Conservation (phyloP, 164 flowering plant genomes). For the Sextonia rubra region DNA sequence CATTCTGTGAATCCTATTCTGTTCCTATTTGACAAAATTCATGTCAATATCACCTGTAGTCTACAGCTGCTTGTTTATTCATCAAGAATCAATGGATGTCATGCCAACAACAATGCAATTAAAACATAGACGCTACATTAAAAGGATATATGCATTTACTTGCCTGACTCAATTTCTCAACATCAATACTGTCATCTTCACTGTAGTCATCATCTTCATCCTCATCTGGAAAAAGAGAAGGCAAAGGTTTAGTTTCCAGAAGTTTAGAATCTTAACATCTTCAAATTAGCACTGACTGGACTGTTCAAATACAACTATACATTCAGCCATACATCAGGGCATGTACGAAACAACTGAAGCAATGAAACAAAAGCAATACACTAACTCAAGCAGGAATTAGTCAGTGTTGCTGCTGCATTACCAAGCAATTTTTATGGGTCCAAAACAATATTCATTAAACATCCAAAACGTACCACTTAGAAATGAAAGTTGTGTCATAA, state of each 20-base stretch:
- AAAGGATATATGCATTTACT: neutral
- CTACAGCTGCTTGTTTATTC: neutral
- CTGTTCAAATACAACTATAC: no score
- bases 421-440: neutral
- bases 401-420: neutral
- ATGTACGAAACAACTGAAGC: neutral
- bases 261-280: neutral
- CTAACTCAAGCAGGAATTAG: neutral
- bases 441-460: neutral
- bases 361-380: neutral
- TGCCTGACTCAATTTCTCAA: constrained; percentile 12
- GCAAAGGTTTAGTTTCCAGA: neutral
- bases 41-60: neutral
- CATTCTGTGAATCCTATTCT: neutral
- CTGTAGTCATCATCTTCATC: constrained; percentile 5
- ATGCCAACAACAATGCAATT: neutral
- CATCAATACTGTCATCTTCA: constrained; percentile 7
- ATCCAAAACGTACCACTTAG: neutral
- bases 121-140: neutral
- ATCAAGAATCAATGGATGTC: neutral
- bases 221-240: constrained; percentile 12
- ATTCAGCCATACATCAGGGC: neutral
- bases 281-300: no score
- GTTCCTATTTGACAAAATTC: no score
- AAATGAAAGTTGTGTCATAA: neutral